phyloP scores from a whole-genome alignment of 2,329 filamentous ascomycete species.

The Mycosphaerella sp. region DNA sequence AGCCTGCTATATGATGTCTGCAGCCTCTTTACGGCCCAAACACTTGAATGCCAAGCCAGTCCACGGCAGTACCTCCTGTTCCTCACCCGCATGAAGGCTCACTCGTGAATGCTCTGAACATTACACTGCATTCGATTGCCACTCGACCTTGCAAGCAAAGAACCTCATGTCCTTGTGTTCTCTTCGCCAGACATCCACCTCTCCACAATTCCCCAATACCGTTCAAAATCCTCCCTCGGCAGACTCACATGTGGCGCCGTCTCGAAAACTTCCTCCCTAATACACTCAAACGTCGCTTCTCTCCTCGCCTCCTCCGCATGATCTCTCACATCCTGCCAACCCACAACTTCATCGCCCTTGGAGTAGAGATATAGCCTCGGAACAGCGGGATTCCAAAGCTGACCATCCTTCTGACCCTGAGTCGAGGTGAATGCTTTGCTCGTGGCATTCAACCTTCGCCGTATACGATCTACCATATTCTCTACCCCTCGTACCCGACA shows the following conservation, averaged over 20 bases:
- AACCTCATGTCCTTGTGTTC: too few relatives aligned
- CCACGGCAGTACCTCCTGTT: too few relatives aligned
- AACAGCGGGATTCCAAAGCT: background rate
- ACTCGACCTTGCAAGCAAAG: too few relatives aligned
- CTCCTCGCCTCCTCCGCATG: constrained; percentile 46
- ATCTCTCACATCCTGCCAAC: constrained; percentile 50
- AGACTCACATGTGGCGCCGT: constrained; percentile 57
- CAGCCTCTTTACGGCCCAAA: too few relatives aligned
- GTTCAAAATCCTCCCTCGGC: constrained; percentile 49
- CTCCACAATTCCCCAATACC: constrained; percentile 38
- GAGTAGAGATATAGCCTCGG: constrained; percentile 54
- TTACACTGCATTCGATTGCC: too few relatives aligned
- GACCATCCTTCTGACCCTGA: background rate
- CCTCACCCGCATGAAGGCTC: too few relatives aligned
- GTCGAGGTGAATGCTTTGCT: background rate
- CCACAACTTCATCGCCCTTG: constrained; percentile 52
- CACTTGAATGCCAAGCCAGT: too few relatives aligned
- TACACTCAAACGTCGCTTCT: constrained; percentile 43
- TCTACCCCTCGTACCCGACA: constrained; percentile 1
- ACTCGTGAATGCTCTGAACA: too few relatives aligned
- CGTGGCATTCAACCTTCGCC: constrained; percentile 2
- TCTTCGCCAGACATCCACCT: background rate
- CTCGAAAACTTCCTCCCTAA: constrained; percentile 49
- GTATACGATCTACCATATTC: constrained; percentile 5
- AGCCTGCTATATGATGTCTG: too few relatives aligned